Base-by-base conservation (phyloP, 768 basidiomycete genomes). In the Leccinum disarticulatum region DNA sequence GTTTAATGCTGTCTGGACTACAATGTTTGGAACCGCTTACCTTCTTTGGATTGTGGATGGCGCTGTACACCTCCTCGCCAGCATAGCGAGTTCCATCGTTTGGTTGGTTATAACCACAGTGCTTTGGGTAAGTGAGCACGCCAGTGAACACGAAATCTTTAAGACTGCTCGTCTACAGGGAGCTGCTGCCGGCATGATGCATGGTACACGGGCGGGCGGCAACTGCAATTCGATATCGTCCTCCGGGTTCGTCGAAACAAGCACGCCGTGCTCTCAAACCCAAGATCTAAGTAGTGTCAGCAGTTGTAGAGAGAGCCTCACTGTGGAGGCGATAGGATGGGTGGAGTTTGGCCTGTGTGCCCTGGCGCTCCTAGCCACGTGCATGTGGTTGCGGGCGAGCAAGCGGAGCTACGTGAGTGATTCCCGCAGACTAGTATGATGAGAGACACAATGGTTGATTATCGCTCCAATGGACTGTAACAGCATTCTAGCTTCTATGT, bases 281-380 rank as follows among this genome's bases (percentile, higher is more conserved):
- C 60, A 64, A 55, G 65, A 64, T 58, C 64, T 65, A 54, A 70
- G 63, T 60, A 57, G 60, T 57, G 27, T 59, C 60, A 62, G 61
- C 62, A 88, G 84, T 64, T 92, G 91, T 73, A 80, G 87, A 63
- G 85, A 90, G 70, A 83, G 83, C 2, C 74, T 91, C 61, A 88
- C 89, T 5, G 85, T 90, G 7, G 87, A 88, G 71, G 86, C 86
- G 1, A 69, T 91, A 15, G 88, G 87, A 5, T 91, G 90, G 90
- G 83, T 86, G 53, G 88, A 90, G 63, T 86, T 90, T 61, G 81
- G 79, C 7, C 70, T 92, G 19, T 87, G 86, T 66, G 56, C 79
- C 11, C 56, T 86, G 60, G 83, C 87, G 7, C 70, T 88, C 47
- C 55, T 80, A 5, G 77, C 79, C 33, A 87, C 88, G 13, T 80